phyloP scores from a whole-genome alignment of 768 basidiomycete species.

The Imleria badia region DNA sequence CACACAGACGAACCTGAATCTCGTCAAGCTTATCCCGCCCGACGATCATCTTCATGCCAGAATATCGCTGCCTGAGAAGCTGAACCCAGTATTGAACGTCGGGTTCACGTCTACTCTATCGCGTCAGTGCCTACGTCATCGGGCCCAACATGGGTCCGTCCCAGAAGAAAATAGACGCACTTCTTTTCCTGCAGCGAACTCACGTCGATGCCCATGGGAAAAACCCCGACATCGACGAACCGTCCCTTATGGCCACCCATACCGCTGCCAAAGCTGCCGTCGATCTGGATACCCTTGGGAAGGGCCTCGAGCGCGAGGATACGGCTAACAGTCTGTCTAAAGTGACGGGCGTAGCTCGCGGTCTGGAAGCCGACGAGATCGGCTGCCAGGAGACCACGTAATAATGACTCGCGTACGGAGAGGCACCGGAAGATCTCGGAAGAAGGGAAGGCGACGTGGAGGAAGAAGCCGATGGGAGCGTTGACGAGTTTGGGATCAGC shows the following conservation, averaged over 20 bases:
- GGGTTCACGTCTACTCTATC: slow-evolving; percentile 52
- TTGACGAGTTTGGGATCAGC: slow-evolving; percentile 46
- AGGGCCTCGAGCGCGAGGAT: slow-evolving; percentile 79
- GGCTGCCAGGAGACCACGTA: slow-evolving; percentile 88
- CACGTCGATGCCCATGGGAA: slow-evolving; percentile 90
- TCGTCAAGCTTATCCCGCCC: slow-evolving; percentile 89
- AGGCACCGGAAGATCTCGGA: slow-evolving; percentile 96
- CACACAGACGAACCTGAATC: slow-evolving; percentile 50
- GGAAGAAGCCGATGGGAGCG: slow-evolving; percentile 76
- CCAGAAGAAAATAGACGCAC: slow-evolving; percentile 35
- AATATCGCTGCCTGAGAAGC: slow-evolving; percentile 75
- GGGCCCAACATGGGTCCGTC: neutral
- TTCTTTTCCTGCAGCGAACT: slow-evolving; percentile 62
- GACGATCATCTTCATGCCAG: slow-evolving; percentile 84
- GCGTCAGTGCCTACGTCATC: slow-evolving; percentile 8
- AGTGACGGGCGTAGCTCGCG: slow-evolving; percentile 79
- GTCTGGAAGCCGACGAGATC: slow-evolving; percentile 95
- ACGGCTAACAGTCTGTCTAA: slow-evolving; percentile 78
- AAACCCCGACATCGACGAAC: slow-evolving; percentile 85
- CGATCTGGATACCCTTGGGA: slow-evolving; percentile 78
- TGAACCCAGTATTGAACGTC: slow-evolving; percentile 85
- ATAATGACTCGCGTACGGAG: slow-evolving; percentile 70
- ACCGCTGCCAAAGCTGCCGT: slow-evolving; percentile 20
- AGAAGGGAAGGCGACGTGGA: slow-evolving; percentile 94
- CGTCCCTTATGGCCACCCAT: slow-evolving; percentile 36